Evolutionary conservation across 108 stramenopile species (phyloP), one percentile per base, ranked within the genome.

Genomic region (Stephanodiscus minutulus): DNA sequence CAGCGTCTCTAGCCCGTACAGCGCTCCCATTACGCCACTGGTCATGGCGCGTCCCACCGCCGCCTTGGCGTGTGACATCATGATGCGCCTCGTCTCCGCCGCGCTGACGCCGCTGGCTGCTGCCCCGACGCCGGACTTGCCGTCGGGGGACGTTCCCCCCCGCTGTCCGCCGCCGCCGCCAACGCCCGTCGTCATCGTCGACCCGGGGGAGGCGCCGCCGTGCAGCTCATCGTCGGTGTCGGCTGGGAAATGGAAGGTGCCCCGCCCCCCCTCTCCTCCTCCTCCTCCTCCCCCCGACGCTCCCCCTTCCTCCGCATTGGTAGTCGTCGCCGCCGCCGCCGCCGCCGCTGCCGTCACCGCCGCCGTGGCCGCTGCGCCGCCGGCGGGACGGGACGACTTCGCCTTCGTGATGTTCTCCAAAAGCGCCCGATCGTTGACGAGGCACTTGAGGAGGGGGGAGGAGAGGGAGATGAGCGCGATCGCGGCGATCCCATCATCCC

Each of bases 21-120:
- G 25, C 25, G 77, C 65, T 47, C 77, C 77, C 63, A 78, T 64
- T 1, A 78, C 77, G 61, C 52, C 70, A 54, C 77, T 78, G 5
- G 77, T 71, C 53, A 78, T 24, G 13, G 66, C 77, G 27, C 70
- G 65, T 18, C 70, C 77, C 50, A 70, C 66, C 22, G 70, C 66
- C 21, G 77, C 70, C 66, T 78, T 78, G 59, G 77, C 77, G 49
- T 78, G 68, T 35, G 76, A 70, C 48, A 77, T 63, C 27, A 61
- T 59, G 2, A 57, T 33, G 36, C 59, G 59, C 36, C 22, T 60
- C n/a, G 18, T 37, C 6, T 60, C 59, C n/a, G 27, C 55, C 21
- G 37, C 20, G 24, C 27, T 57, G 31, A 9, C 25, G 17, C 62
- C 53, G 55, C 22, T 20, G 12, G 3, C 22, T 11, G 18, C 20